A percentile compares a stretch with the other conserved stretches of the same genome.
Conservation (phyloP, 108 stramenopile species). For the Nitzschia sp. region DNA sequence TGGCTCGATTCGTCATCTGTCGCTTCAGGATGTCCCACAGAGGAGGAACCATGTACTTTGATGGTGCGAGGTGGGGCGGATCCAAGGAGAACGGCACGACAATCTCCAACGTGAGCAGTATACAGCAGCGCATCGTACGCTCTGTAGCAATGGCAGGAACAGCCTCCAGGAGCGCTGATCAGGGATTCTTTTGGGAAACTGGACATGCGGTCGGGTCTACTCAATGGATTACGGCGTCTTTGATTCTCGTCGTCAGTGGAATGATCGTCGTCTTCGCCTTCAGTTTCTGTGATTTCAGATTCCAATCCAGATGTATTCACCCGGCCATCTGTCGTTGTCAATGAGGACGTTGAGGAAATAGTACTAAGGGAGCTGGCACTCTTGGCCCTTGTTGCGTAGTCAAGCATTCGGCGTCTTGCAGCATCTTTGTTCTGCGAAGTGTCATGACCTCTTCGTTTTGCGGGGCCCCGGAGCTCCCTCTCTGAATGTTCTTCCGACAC, state of each 20-base stretch:
- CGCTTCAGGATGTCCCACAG: constrained; percentile 41
- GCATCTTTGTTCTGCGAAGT: constrained; percentile 81
- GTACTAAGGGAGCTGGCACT: constrained; percentile 74
- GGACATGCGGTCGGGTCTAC: constrained; percentile 1
- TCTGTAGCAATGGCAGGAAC: constrained; percentile 72
- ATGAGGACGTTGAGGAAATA: constrained; percentile 65
- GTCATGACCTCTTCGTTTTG: constrained; percentile 48
- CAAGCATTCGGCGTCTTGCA: constrained; percentile 67
- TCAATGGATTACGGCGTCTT: constrained; percentile 25
- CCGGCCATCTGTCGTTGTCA: constrained; percentile 58
- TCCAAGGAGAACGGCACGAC: constrained; percentile 81
- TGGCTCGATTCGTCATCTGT: constrained; percentile 76
- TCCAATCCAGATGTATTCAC: constrained; percentile 60
- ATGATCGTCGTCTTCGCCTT: constrained; percentile 73
- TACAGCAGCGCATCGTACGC: constrained; percentile 81
- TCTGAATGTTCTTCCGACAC: constrained; percentile 35
- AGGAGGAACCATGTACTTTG: constrained; percentile 59
- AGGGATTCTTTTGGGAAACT: constrained; percentile 32
- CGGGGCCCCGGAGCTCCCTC: constrained; percentile 49
- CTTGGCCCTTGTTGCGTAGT: constrained; percentile 68
- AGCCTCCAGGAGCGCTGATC: constrained; percentile 62
- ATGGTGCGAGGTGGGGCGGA: constrained; percentile 79
- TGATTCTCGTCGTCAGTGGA: constrained; percentile 29
- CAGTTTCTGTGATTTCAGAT: constrained; percentile 75
- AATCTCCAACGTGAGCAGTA: constrained; percentile 87